These are phyloP conservation scores for Solanum hybrid DNA, from an alignment of 305 asterid genomes.

Conservation along the genomic window DNA sequence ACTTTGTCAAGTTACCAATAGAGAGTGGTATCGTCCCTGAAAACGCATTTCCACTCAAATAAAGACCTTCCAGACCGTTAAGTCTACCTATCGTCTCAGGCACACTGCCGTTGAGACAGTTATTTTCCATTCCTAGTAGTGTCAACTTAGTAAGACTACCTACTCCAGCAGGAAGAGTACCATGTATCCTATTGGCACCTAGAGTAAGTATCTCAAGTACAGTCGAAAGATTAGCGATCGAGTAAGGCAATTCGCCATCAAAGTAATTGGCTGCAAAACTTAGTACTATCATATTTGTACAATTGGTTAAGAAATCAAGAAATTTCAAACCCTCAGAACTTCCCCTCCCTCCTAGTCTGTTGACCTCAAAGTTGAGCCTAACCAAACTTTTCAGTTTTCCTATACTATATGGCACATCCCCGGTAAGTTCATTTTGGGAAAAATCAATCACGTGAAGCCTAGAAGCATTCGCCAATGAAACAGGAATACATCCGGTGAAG, in stretches of 20 bases:
- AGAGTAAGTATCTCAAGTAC: background rate
- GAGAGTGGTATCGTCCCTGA: slow-evolving; percentile 14
- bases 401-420: background rate
- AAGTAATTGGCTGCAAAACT: slow-evolving; percentile 1
- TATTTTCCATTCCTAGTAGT: slow-evolving; percentile 6
- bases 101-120: background rate
- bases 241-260: slow-evolving; percentile 6
- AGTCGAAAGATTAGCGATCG: slow-evolving; percentile 9
- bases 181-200: slow-evolving; percentile 2
- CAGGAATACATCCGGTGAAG: slow-evolving; percentile 14
- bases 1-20: slow-evolving; percentile 8
- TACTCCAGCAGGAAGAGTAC: slow-evolving; percentile 3
- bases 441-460: slow-evolving; percentile 1
- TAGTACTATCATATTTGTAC: slow-evolving; percentile 1
- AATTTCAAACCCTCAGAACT: background rate
- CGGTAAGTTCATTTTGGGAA: slow-evolving; percentile 7
- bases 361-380: slow-evolving; percentile 11
- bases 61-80: background rate
- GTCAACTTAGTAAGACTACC: slow-evolving; percentile 7
- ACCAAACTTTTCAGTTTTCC: slow-evolving; percentile 5
- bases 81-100: slow-evolving; percentile 7
- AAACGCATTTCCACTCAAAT: slow-evolving; percentile 5
- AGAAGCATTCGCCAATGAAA: slow-evolving; percentile 6
- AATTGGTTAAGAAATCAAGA: slow-evolving; percentile 9
- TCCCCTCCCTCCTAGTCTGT: slow-evolving; percentile 5